Base-by-base conservation (phyloP, 768 basidiomycete genomes). In the Pisolithus marmoratus region DNA sequence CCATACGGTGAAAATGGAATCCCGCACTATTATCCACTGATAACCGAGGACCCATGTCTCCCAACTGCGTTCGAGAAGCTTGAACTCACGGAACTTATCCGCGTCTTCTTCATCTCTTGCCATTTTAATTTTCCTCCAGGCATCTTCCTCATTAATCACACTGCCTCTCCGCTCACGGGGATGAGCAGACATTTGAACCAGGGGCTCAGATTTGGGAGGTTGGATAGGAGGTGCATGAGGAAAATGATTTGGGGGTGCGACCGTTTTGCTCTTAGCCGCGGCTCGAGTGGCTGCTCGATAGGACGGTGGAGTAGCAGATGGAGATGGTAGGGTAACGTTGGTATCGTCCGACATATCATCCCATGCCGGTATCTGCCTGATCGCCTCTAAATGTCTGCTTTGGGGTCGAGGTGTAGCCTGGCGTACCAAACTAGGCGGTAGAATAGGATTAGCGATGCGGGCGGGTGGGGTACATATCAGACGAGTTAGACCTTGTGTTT, bases 61-160 rank as follows among this genome's bases (percentile, higher is more conserved):
- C 81, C 83, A 87, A 60, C 81, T 90, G 15, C 80, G 80, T 59
- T 84, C 82, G 24, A 89, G 48, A 51, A 92, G 68, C 48, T 74
- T 76, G 48, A 83, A 79, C 27, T 80, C 71, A 41, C 84, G 74
- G 65, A 84, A 90, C 50, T 73, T 72, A 63, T 84, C 87, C 19
- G 91, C 91, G 26, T 81, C 78, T 58, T 77, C 72, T 61, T 90
- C 84, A 56, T 88, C 82, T 58, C 80, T 79, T 43, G 79, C 75
- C 74, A 85, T 79, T 61, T 78, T 76, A 31, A 90, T 82, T 55
- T 83, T 87, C 57, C 83, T 82, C 87, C 88, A 92, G 0, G 84
- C 84, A 52, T 87, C 84, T 50, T 85, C 81, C 61, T 85, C 81
- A 58, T 86, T 82, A 19, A 82, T 66, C n/a, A 74, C 70, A 56